Base-by-base conservation (phyloP, 1,284 basidiomycete genomes). In the Leccinum holopus region DNA sequence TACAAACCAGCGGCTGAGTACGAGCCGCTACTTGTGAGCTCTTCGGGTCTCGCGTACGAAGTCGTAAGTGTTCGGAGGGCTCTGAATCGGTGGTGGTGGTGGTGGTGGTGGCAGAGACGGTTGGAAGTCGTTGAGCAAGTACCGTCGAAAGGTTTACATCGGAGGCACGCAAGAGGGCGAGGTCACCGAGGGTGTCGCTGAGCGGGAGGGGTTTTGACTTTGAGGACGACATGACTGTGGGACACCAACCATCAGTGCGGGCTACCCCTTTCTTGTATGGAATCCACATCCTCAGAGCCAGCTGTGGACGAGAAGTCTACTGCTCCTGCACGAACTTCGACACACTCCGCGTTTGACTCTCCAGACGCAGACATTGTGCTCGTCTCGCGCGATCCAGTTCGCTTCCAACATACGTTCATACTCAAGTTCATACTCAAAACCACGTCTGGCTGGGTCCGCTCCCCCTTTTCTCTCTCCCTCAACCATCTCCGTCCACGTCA, bases 1-100 rank as follows among this genome's bases (percentile, higher is more conserved):
- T 83, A 90, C 75, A 86, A 87, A 63, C 82, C 87, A n/a, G 80
- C 88, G 0, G 77, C 83, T 18, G 83, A 88, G 61, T 98, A 98
- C 71, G 94, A 95, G 72, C 70, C 78, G 0, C 77, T 89, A 8
- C 82, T 97, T 52, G 83, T 96, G 77, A 25, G 81, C 84, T 7
- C 83, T 67, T 82, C 82, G 63, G 11, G 70, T 82, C 66, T 84
- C 82, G 58, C 74, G 73, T 10, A 80, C 79, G 67, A 85, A 86
- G 62, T 84, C 80, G 66, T 82, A 80, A 3, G 88, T 89, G 68
- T 4, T 72, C 70, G 25, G 69, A 44, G 18, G 67, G 67, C n/a
- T 67, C 66, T 49, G 3, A 21, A 49, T 30, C 28, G 33, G 59
- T 12, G 44, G 53, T 32, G 44, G 44, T 2, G 39, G 39, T 0